phyloP scores from a whole-genome alignment of 1,284 basidiomycete species.

The Naganishia cerealis region DNA sequence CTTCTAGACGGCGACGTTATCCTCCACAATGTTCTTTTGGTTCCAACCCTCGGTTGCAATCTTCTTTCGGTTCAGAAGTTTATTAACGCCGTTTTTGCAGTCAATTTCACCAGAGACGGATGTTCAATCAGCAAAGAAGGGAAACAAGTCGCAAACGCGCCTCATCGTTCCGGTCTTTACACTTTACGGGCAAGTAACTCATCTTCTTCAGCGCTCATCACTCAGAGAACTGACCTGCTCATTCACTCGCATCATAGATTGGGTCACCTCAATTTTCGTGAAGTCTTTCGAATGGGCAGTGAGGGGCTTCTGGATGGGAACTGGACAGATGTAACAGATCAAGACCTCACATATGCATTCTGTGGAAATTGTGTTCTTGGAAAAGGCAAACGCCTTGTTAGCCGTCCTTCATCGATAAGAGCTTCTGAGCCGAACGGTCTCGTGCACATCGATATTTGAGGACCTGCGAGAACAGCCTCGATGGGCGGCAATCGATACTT shows the following conservation, averaged over 20 bases:
- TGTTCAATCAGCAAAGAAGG: neutral
- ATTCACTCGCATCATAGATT: slow-evolving; percentile 24
- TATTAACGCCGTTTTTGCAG: neutral
- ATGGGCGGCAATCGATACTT: slow-evolving; percentile 32
- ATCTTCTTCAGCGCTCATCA: neutral
- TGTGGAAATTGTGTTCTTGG: slow-evolving; percentile 31
- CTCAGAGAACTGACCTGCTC: slow-evolving; percentile 13
- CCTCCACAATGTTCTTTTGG: slow-evolving; percentile 8
- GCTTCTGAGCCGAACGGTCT: slow-evolving; percentile 2
- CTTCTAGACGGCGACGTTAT: neutral
- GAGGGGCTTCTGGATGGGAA: slow-evolving; percentile 10
- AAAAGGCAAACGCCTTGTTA: slow-evolving; percentile 33
- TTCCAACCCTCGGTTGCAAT: slow-evolving; percentile 22
- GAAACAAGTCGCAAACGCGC: neutral
- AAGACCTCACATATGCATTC: neutral
- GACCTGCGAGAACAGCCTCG: slow-evolving; percentile 31
- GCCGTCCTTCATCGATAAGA: neutral
- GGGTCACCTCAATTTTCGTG: too few species aligned
- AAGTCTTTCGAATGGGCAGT: slow-evolving; percentile 18
- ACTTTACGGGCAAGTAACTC: slow-evolving; percentile 20
- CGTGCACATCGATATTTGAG: slow-evolving; percentile 37
- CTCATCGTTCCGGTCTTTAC: slow-evolving; percentile 5
- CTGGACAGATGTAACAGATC: slow-evolving; percentile 11
- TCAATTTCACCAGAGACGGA: neutral
- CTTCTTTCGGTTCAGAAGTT: slow-evolving; percentile 5